phyloP scores from a whole-genome alignment of 805 yeast genomes.

The Metschnikowia orientalis region DNA sequence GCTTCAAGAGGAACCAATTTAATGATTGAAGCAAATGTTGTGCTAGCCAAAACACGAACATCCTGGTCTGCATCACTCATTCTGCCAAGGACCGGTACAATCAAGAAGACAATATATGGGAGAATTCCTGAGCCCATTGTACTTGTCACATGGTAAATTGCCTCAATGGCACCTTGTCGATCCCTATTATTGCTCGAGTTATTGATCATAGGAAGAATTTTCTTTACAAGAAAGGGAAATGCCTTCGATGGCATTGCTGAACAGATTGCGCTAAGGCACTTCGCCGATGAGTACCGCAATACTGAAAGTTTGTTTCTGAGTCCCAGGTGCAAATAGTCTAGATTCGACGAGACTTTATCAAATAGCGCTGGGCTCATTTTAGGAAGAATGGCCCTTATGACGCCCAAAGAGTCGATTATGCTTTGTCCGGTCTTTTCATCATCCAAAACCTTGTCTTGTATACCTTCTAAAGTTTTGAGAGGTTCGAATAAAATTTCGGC shows the following conservation, averaged over 20 bases:
- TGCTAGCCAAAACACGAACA: slow-evolving; percentile 86
- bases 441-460: slow-evolving; percentile 24
- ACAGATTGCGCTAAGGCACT: slow-evolving; percentile 79
- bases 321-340: slow-evolving; percentile 45
- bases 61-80: slow-evolving; percentile 94
- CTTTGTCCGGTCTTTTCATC: slow-evolving; percentile 63
- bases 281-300: slow-evolving; percentile 84
- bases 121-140: slow-evolving; percentile 85
- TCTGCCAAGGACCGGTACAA: slow-evolving; percentile 94
- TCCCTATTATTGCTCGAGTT: slow-evolving; percentile 66
- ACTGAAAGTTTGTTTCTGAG: slow-evolving; percentile 74
- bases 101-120: slow-evolving; percentile 91
- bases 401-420: slow-evolving; percentile 81
- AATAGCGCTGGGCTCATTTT: slow-evolving; percentile 48
- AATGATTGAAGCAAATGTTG: slow-evolving; percentile 93
- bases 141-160: slow-evolving; percentile 76
- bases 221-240: slow-evolving; percentile 74
- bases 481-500: slow-evolving; percentile 64
- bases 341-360: slow-evolving; percentile 41
- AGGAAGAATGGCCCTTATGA: slow-evolving; percentile 69
- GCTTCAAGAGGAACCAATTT: slow-evolving; percentile 95
- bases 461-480: slow-evolving; percentile 35
- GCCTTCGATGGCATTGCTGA: slow-evolving; percentile 62
- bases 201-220: slow-evolving; percentile 72
- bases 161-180: slow-evolving; percentile 93